Conservation (phyloP, 768 basidiomycete genomes). For the Suillus brevipes region DNA sequence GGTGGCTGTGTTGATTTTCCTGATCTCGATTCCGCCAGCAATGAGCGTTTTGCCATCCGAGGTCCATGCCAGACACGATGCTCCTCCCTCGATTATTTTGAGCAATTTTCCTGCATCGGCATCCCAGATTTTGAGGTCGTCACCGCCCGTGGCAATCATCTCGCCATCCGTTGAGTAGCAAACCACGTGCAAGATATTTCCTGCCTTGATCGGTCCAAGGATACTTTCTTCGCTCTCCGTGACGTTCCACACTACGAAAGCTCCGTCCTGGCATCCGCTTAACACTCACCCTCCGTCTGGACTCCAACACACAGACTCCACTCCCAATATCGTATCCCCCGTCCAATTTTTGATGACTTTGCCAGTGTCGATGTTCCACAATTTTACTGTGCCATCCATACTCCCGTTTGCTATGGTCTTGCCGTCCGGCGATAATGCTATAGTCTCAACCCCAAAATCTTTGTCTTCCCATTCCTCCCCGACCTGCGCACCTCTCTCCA, state of each 20-base stretch:
- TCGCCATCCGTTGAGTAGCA: neutral
- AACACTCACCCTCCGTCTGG: neutral
- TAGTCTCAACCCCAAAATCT: neutral
- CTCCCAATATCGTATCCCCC: neutral
- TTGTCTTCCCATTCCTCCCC: neutral
- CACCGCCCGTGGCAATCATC: neutral
- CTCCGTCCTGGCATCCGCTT: neutral
- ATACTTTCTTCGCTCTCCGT: neutral
- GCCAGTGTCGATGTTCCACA: neutral
- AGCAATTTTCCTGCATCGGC: neutral
- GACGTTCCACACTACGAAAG: neutral
- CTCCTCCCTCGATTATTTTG: neutral
- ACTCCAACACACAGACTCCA: neutral
- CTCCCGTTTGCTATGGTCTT: neutral
- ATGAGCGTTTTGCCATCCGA: neutral
- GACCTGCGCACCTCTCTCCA: neutral
- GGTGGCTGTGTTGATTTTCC: neutral
- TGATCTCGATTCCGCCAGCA: neutral
- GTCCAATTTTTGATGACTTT: neutral
- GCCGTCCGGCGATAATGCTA: neutral
- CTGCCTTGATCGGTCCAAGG: neutral
- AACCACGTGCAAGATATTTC: neutral
- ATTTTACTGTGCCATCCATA: neutral
- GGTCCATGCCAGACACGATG: neutral
- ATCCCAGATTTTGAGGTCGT: neutral